Percentiles rank a stretch among this genome's conserved stretches.
Conservation (phyloP, 148 eudicot species). For the Pouteria glomerata region DNA sequence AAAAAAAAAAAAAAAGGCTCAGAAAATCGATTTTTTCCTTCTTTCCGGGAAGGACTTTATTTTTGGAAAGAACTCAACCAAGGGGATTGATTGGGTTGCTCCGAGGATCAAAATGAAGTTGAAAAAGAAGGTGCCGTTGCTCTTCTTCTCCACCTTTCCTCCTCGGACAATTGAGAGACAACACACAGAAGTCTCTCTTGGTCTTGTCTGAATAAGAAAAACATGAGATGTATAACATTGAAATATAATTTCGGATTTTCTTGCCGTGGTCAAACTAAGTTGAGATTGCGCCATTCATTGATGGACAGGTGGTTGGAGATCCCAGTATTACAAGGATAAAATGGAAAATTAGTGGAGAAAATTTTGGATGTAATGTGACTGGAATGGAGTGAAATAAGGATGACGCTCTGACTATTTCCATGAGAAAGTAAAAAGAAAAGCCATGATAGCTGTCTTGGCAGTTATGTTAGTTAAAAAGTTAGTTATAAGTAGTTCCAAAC, state of each 20-base stretch:
- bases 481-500: too few species aligned
- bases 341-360: conserved; percentile 12
- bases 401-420: conserved; percentile 17
- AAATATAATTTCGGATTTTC: conserved; percentile 12
- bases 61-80: too few species aligned
- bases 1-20: too few species aligned
- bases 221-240: conserved; percentile 9
- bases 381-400: conserved; percentile 28
- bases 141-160: too few species aligned
- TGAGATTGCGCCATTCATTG: conserved; percentile 10
- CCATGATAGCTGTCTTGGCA: neutral
- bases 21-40: too few species aligned
- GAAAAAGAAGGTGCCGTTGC: too few species aligned
- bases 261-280: conserved; percentile 16
- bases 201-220: too few species aligned
- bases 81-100: too few species aligned
- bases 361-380: conserved; percentile 5
- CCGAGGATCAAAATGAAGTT: too few species aligned
- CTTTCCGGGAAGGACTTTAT: neutral
- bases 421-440: too few species aligned
- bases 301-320: conserved; percentile 45
- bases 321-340: conserved; percentile 18
- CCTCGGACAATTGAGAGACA: too few species aligned
- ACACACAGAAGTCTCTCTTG: too few species aligned
- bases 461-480: conserved; percentile 2